These are phyloP conservation scores for Eucalyptus curtisii DNA, from an alignment of 345 rosid species.

Conservation along the genomic window DNA sequence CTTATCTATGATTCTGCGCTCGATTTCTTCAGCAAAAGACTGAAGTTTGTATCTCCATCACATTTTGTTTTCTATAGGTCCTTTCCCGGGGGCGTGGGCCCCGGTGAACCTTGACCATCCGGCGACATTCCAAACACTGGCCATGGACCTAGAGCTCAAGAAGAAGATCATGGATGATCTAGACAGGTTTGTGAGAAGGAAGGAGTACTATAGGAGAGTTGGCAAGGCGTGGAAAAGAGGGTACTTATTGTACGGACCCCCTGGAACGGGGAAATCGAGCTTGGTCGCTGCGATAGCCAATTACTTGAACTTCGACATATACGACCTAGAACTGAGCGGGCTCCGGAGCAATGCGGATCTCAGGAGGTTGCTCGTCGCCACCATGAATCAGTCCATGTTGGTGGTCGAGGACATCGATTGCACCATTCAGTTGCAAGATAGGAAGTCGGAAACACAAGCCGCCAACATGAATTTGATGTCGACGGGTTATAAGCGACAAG, in stretches of 20 bases:
- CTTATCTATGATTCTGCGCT: not conserved
- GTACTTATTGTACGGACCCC: slow-evolving; percentile 2
- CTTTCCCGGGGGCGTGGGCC: slow-evolving; percentile 20
- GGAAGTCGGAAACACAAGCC: not conserved
- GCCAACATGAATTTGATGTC: not conserved
- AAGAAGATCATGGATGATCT: not conserved
- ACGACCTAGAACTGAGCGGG: not conserved
- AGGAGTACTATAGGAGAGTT: not conserved
- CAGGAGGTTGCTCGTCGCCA: not conserved
- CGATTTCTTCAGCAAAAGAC: not conserved
- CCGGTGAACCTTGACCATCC: slow-evolving; percentile 29
- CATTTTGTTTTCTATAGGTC: not conserved
- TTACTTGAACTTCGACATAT: slow-evolving; percentile 1
- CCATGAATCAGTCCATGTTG: not conserved
- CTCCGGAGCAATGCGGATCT: not conserved
- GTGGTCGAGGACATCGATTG: slow-evolving; percentile 10
- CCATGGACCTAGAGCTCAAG: not conserved
- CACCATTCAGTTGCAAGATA: not conserved
- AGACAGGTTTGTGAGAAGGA: not conserved
- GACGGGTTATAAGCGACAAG: not conserved
- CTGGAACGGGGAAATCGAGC: slow-evolving; percentile 5
- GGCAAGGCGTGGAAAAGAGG: slow-evolving; percentile 13
- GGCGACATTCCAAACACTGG: not conserved
- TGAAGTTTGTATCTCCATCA: not conserved
- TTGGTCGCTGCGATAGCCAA: slow-evolving; percentile 4